These are phyloP conservation scores for Aureobasidium namibiae DNA, from an alignment of 2,329 filamentous ascomycete species.

Conservation along the genomic window DNA sequence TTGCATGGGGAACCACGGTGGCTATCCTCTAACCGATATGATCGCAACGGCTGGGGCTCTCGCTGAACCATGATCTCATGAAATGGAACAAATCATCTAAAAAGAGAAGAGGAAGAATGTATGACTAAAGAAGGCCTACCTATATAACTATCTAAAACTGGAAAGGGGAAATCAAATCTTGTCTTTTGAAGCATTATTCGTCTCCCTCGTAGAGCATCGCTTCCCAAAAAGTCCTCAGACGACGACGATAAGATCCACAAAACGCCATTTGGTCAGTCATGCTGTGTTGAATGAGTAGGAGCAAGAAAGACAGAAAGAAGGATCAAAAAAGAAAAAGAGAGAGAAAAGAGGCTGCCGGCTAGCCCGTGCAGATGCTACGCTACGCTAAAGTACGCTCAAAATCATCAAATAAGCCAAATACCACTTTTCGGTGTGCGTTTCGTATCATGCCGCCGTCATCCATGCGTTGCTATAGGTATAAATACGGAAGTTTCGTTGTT, in stretches of 20 bases:
- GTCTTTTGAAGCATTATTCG: not conserved
- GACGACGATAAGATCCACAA: not conserved
- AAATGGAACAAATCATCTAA: no score
- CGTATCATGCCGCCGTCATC: not conserved
- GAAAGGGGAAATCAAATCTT: not conserved
- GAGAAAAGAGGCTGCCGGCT: slow-evolving; percentile 24
- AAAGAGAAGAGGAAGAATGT: no score
- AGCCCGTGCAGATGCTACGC: slow-evolving; percentile 30
- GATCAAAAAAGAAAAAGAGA: not conserved
- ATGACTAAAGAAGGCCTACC: not conserved
- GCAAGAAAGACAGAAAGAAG: not conserved
- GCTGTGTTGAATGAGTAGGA: not conserved
- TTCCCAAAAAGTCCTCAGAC: not conserved
- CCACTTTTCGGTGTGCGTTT: slow-evolving; percentile 13
- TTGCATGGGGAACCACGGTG: not conserved
- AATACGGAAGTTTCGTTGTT: slow-evolving; percentile 13
- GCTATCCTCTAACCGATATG: not conserved
- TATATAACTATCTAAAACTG: not conserved
- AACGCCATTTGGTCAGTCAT: not conserved
- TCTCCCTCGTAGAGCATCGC: not conserved
- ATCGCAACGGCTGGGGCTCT: not conserved
- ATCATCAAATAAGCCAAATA: slow-evolving; percentile 9
- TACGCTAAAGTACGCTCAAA: slow-evolving; percentile 25
- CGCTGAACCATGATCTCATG: no score
- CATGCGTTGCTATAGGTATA: slow-evolving; percentile 3